These are phyloP conservation scores for Penicillium verrucosum DNA, from an alignment of 2,329 filamentous ascomycete species.

Conservation along the genomic window DNA sequence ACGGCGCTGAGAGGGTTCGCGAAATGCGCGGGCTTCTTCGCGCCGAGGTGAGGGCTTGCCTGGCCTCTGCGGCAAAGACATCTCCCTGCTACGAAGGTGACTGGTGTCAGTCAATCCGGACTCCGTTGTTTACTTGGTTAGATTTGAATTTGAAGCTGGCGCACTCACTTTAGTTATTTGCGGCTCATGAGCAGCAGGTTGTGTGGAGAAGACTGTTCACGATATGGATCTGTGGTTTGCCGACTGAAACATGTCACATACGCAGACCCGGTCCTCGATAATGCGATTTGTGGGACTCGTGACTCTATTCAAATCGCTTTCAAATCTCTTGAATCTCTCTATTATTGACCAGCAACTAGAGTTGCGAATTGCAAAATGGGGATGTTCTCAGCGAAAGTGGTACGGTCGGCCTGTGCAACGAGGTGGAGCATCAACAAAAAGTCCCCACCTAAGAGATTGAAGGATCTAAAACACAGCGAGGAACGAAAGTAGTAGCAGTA, in stretches of 20 bases:
- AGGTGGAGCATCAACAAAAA: conserved; percentile 26
- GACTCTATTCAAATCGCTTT: not conserved
- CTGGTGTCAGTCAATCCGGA: not conserved
- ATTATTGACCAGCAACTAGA: not conserved
- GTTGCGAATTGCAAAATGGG: not conserved
- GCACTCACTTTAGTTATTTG: conserved; percentile 11
- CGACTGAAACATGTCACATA: conserved; percentile 13
- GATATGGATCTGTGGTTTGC: not conserved
- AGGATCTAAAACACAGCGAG: not conserved
- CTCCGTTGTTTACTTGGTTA: not conserved
- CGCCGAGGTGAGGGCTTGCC: conserved; percentile 59
- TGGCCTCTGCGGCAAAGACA: conserved; percentile 60
- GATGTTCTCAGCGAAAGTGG: not conserved
- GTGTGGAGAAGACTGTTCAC: not conserved
- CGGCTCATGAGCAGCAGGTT: conserved; percentile 7
- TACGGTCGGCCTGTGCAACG: conserved; percentile 24
- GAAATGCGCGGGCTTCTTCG: conserved; percentile 61
- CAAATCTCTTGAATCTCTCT: not conserved
- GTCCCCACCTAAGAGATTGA: conserved; percentile 11
- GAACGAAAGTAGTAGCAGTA: not conserved
- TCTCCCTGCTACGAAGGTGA: conserved; percentile 21
- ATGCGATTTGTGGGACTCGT: not conserved
- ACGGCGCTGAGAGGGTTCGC: conserved; percentile 66
- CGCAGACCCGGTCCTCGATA: not conserved
- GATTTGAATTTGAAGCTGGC: not conserved